phyloP scores from a whole-genome alignment of 306 rosid species.

The Prinsepia uniflora region DNA sequence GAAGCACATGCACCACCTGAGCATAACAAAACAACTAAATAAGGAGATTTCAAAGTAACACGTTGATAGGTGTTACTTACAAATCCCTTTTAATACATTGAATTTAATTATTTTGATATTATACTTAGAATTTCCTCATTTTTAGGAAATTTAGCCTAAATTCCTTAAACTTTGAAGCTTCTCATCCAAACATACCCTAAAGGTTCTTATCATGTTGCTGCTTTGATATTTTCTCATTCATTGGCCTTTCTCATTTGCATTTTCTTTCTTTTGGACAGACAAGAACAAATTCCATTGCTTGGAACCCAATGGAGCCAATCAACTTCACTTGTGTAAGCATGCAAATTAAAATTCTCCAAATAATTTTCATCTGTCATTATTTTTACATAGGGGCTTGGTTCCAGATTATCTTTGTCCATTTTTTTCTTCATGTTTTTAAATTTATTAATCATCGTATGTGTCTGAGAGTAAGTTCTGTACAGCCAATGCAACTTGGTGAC shows the following conservation, averaged over 20 bases:
- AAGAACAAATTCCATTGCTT: constrained; percentile 70
- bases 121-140: too few species aligned
- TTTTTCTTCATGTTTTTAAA: neutral
- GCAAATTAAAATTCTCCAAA: constrained; percentile 1
- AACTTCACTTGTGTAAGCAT: constrained; percentile 89
- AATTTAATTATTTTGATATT: too few species aligned
- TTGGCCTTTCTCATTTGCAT: constrained; percentile 30
- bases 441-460: constrained; percentile 13
- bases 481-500: neutral
- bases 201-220: neutral
- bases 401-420: neutral
- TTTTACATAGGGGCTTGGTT: constrained; percentile 2
- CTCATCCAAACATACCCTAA: too few species aligned
- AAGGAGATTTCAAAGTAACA: too few species aligned
- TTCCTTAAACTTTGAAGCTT: too few species aligned
- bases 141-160: too few species aligned
- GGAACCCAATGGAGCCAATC: constrained; percentile 98
- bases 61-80: too few species aligned
- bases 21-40: too few species aligned
- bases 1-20: too few species aligned
- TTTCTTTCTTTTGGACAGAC: constrained; percentile 52
- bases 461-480: constrained; percentile 3
- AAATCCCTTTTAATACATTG: too few species aligned
- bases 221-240: neutral
- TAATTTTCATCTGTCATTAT: constrained; percentile 2